phyloP scores from a whole-genome alignment of 371 early-diverging fungal genomes.

The Ordospora pajunii region DNA sequence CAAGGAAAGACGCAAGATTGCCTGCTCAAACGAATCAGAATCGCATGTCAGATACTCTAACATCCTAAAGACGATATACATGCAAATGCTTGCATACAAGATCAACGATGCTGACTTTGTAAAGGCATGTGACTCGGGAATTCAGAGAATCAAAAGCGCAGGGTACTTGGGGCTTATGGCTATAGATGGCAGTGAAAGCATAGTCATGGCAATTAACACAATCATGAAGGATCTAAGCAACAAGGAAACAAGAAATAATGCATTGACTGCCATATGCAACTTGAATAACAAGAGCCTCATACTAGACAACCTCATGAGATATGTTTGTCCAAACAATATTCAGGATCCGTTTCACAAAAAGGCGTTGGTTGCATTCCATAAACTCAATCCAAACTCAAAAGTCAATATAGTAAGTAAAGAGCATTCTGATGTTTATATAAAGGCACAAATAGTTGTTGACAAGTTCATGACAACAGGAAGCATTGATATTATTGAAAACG shows the following conservation, averaged over 20 bases:
- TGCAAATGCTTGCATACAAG: neutral
- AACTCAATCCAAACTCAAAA: neutral
- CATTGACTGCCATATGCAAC: slow-evolving; percentile 35
- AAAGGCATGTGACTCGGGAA: slow-evolving; percentile 13
- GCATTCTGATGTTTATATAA: slow-evolving; percentile 1
- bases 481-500: slow-evolving; percentile 25
- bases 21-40: neutral
- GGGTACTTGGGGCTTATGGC: slow-evolving; percentile 36
- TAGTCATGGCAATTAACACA: slow-evolving; percentile 28
- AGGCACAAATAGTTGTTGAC: slow-evolving; percentile 40
- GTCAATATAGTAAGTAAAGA: slow-evolving; percentile 2
- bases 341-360: slow-evolving; percentile 6
- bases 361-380: neutral
- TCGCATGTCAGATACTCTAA: slow-evolving; percentile 8
- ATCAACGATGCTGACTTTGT: slow-evolving; percentile 35
- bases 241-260: neutral
- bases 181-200: neutral
- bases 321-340: slow-evolving; percentile 3
- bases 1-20: neutral
- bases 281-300: neutral
- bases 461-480: neutral
- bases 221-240: slow-evolving; percentile 30
- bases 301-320: neutral
- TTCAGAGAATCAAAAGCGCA: slow-evolving; percentile 6
- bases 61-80: slow-evolving; percentile 8